phyloP scores from a whole-genome alignment of 768 basidiomycete genomes.

The Trametes cinnabarina region DNA sequence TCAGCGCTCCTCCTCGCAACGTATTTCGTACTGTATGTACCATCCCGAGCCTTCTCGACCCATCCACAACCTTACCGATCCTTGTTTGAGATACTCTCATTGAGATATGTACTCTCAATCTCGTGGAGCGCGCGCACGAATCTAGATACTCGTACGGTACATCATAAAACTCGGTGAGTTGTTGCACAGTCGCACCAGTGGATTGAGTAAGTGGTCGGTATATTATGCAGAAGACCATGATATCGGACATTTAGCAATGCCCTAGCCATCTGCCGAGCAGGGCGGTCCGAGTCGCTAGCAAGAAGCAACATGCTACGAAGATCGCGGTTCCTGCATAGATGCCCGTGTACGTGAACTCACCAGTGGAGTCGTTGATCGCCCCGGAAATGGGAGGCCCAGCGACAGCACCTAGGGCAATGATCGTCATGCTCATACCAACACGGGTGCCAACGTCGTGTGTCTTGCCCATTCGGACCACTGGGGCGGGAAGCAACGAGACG shows the following conservation, averaged over 20 bases:
- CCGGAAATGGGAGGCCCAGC: constrained; percentile 73
- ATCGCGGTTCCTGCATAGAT: background rate
- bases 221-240: too few species aligned
- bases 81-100: too few species aligned
- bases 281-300: background rate
- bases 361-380: constrained; percentile 53
- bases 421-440: constrained; percentile 59
- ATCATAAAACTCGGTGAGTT: too few species aligned
- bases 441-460: constrained; percentile 49
- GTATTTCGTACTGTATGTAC: background rate
- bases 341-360: constrained; percentile 39
- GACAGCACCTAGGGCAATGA: constrained; percentile 58
- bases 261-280: background rate
- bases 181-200: too few species aligned
- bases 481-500: constrained; percentile 53
- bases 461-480: constrained; percentile 56
- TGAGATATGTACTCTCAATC: too few species aligned
- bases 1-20: background rate
- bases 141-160: too few species aligned
- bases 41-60: background rate
- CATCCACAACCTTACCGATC: background rate
- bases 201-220: too few species aligned
- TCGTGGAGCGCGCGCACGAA: too few species aligned
- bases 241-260: too few species aligned
- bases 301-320: background rate